Conservation (phyloP, 2,329 filamentous ascomycete genomes). For the Colletotrichum sp. region DNA sequence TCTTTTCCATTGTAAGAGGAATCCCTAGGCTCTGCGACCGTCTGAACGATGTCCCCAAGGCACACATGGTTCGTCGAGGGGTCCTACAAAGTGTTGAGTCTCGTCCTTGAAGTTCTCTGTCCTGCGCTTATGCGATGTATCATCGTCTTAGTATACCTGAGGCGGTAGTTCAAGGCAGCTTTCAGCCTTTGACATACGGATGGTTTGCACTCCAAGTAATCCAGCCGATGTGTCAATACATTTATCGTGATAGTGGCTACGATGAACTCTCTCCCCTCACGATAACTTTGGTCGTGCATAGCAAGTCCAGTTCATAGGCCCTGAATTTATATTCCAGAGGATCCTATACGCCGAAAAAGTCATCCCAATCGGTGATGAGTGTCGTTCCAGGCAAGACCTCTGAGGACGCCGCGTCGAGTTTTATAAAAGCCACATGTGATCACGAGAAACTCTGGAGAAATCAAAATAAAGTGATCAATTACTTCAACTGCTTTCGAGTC, state of each 20-base stretch:
- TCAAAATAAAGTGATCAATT: neutral
- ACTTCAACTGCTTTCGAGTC: no score
- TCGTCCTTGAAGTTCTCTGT: neutral
- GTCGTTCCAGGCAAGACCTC: neutral
- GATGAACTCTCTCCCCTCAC: neutral
- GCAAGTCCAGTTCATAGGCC: neutral
- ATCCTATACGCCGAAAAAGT: neutral
- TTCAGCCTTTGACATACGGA: neutral
- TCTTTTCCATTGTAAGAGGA: neutral
- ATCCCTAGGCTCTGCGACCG: fast-evolving
- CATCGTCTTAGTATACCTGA: neutral
- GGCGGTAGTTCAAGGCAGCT: neutral
- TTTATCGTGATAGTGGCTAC: fast-evolving
- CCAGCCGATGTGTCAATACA: fast-evolving
- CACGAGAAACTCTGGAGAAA: neutral
- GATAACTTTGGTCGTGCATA: fast-evolving
- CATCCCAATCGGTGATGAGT: neutral
- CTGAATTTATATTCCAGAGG: fast-evolving
- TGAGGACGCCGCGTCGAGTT: neutral
- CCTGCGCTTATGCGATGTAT: neutral
- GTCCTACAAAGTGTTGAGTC: neutral
- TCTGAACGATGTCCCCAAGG: neutral
- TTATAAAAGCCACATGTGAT: neutral
- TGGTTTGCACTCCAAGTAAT: neutral
- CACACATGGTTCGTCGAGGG: neutral